A percentile compares a stretch with the other conserved stretches of the same genome.
phyloP scores from a whole-genome alignment of 495 filamentous ascomycete species.

The Talaromyces wortmannii region DNA sequence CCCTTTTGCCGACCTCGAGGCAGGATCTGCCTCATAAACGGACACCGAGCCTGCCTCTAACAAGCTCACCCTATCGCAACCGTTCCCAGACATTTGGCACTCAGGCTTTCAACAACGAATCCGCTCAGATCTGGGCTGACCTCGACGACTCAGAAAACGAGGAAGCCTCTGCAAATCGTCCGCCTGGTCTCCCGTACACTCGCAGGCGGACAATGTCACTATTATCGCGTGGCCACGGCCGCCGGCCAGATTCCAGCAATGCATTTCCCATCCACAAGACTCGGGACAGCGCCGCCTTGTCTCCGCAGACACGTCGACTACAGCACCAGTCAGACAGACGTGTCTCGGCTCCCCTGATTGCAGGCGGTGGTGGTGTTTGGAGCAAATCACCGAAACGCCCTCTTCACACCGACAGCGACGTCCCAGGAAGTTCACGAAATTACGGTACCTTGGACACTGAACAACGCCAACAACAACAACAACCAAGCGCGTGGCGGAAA shows the following conservation, averaged over 20 bases:
- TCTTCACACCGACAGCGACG: neutral
- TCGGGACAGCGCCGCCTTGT: neutral
- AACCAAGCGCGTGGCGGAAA: neutral
- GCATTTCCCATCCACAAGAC: neutral
- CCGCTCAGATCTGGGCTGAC: slow-evolving; percentile 44
- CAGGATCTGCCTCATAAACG: slow-evolving; percentile 17
- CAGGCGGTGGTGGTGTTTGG: neutral
- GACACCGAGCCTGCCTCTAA: slow-evolving; percentile 31
- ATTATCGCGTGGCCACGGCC: neutral
- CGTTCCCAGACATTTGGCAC: slow-evolving; percentile 8
- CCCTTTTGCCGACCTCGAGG: slow-evolving; percentile 22
- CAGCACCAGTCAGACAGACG: neutral
- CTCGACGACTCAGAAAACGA: slow-evolving; percentile 40
- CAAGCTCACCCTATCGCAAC: slow-evolving; percentile 14
- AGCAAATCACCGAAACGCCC: neutral
- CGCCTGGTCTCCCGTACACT: neutral
- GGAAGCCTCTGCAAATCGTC: neutral
- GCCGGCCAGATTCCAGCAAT: neutral
- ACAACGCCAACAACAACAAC: neutral
- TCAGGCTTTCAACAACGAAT: slow-evolving; percentile 24
- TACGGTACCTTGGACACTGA: neutral
- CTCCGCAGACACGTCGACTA: neutral
- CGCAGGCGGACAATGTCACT: slow-evolving; percentile 2
- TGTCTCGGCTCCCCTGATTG: neutral
- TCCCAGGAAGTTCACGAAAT: neutral